Base-by-base conservation (phyloP, 306 rosid genomes). In the Glycine tomentella region DNA sequence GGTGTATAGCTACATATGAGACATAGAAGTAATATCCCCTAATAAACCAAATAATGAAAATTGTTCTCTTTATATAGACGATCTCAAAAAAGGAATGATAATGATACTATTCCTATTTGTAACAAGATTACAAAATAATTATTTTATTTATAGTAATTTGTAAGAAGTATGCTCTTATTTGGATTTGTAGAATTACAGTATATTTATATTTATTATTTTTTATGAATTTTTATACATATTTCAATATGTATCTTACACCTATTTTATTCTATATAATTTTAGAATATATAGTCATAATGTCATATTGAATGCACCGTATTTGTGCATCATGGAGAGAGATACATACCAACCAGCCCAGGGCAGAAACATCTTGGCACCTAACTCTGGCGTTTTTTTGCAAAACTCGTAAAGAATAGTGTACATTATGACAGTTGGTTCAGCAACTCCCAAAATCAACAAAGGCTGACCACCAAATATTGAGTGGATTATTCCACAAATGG, bases 361-460 rank as follows among this genome's bases (percentile, higher is more conserved):
- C 62, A 93, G 77, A 80, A 83, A 93, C n/a, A 93, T 75, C 51
- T 76, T 63, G 17, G 76, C 44, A 34, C 98, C 98, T 20, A 93
- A 71, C 13, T 86, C 89, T 3, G 90, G 88, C 74, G 76, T 84
- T 38, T 69, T 59, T 75, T 53, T 71, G 78, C 91, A 77, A 56
- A 93, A 91, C 49, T 52, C 58, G 82, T 83, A 91, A 71, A 93
- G 75, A 38, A 89, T 90, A 46, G 78, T 86, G 82, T 93, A 93
- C 98, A 93, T 91, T 66, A 93, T 91, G 40, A 90, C 91, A 6
- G 98, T 93, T 15, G 98, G 98, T 73, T 93, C 98, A 46, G 98
- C 98, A 83, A 93, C 98, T 75, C 98, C 98, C 57, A 93, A 10
- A 53, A 93, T 86, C 84, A 93, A 82, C 86, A 93, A 77, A 34